These are phyloP conservation scores for Calonectria naviculata DNA, from an alignment of 2,329 filamentous ascomycete species.

Conservation along the genomic window DNA sequence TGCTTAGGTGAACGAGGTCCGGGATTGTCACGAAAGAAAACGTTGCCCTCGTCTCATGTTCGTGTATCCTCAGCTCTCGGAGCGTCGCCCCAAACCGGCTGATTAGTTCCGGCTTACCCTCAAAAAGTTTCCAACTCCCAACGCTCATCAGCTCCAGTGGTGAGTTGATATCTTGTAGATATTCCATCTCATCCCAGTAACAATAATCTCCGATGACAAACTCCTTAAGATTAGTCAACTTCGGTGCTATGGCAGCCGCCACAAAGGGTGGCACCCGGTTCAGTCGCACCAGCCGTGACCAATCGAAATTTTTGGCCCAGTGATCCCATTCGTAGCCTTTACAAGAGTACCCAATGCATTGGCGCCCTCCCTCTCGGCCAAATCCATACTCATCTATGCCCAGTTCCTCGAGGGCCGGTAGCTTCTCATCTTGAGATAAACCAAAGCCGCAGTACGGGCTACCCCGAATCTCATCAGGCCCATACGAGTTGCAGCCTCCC, in stretches of 20 bases:
- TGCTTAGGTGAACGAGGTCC: conserved; percentile 3
- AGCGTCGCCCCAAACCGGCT: conserved; percentile 13
- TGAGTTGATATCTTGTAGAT: not conserved
- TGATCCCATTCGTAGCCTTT: conserved; percentile 1
- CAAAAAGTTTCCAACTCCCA: not conserved
- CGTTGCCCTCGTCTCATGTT: not conserved
- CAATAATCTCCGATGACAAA: not conserved
- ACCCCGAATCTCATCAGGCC: not conserved
- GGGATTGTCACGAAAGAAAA: not conserved
- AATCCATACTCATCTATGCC: conserved; percentile 18
- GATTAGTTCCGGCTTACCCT: not conserved
- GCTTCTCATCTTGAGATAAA: conserved; percentile 1
- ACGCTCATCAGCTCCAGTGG: conserved; percentile 20
- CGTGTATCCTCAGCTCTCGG: conserved; percentile 13
- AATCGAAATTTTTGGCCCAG: conserved; percentile 21
- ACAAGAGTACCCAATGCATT: conserved; percentile 14
- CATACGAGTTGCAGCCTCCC: not conserved
- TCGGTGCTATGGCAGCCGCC: not conserved
- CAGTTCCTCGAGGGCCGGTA: conserved; percentile 17
- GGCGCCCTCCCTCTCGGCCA: not conserved
- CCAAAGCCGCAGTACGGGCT: conserved; percentile 16
- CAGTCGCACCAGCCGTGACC: conserved; percentile 22
- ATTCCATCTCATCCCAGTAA: not conserved
- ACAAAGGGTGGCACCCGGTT: not conserved
- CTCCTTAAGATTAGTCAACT: conserved; percentile 16